A percentile compares a stretch with the other conserved stretches of the same genome.
phyloP scores from a whole-genome alignment of 2,329 filamentous ascomycete genomes.

The Davidsoniella australis region DNA sequence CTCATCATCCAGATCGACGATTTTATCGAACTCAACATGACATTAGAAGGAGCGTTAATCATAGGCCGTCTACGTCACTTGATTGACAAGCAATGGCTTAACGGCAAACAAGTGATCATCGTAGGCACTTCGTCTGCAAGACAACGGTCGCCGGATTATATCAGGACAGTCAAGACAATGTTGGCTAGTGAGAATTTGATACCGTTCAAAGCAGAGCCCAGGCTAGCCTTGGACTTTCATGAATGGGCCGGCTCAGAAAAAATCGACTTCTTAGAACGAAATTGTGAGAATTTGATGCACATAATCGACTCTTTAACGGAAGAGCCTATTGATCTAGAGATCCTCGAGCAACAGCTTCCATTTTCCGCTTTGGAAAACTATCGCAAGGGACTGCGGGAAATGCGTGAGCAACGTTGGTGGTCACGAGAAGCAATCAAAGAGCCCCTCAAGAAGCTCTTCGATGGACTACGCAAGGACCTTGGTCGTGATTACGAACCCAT shows the following conservation, averaged over 20 bases:
- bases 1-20: slow-evolving; percentile 69
- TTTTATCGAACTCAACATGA: slow-evolving; percentile 58
- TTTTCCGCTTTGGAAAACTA: slow-evolving; percentile 8
- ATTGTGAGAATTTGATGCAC: slow-evolving; percentile 10
- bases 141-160: slow-evolving; percentile 28
- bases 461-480: slow-evolving; percentile 8
- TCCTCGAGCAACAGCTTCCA: slow-evolving; percentile 17
- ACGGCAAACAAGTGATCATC: slow-evolving; percentile 56
- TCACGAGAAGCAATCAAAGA: slow-evolving; percentile 11
- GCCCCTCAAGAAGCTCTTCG: slow-evolving; percentile 11
- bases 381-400: not conserved
- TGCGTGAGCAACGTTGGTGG: slow-evolving; percentile 11
- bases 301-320: slow-evolving; percentile 2
- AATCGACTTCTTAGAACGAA: slow-evolving; percentile 10
- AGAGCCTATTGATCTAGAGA: slow-evolving; percentile 16
- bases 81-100: slow-evolving; percentile 53
- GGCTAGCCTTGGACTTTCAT: slow-evolving; percentile 9
- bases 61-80: slow-evolving; percentile 52
- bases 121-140: slow-evolving; percentile 57
- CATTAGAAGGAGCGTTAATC: slow-evolving; percentile 51
- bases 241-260: slow-evolving; percentile 12
- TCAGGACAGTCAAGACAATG: slow-evolving; percentile 23
- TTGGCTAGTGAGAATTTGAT: slow-evolving; percentile 25
- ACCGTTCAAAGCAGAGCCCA: slow-evolving; percentile 14
- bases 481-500: slow-evolving; percentile 12